Conservation (phyloP, 1,284 basidiomycete species). For the Sutorius eximius region DNA sequence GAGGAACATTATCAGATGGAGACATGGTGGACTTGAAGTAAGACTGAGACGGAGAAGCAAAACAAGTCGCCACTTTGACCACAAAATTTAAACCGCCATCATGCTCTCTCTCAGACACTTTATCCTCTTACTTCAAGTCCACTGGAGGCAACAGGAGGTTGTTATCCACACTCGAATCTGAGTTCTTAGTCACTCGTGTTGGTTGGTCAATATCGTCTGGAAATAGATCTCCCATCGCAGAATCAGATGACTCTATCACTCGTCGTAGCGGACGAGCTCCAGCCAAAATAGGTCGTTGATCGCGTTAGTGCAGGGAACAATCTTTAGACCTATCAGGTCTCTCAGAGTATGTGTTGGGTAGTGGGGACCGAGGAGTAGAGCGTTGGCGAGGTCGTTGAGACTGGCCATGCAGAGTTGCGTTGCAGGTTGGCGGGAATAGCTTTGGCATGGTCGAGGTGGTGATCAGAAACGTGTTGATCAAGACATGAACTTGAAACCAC, state of each 20-base stretch:
- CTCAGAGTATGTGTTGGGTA: too few relatives aligned
- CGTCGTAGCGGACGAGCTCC: slow-evolving; percentile 72
- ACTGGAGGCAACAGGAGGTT: too few relatives aligned
- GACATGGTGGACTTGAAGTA: slow-evolving; percentile 34
- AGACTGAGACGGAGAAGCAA: slow-evolving; percentile 12
- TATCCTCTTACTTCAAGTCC: slow-evolving; percentile 42
- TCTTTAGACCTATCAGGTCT: slow-evolving; percentile 36
- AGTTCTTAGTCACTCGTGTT: slow-evolving; percentile 88
- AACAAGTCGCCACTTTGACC: slow-evolving; percentile 17
- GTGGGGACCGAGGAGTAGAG: slow-evolving; percentile 28
- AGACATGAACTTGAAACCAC: too few relatives aligned
- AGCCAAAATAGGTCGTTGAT: slow-evolving; percentile 98
- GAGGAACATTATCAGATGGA: slow-evolving; percentile 18
- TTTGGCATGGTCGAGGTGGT: too few relatives aligned
- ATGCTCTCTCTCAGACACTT: slow-evolving; percentile 68
- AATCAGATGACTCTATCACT: slow-evolving; percentile 81
- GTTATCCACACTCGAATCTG: slow-evolving; percentile 66
- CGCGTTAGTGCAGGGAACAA: slow-evolving; percentile 89
- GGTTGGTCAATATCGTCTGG: slow-evolving; percentile 90
- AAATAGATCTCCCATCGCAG: slow-evolving; percentile 76
- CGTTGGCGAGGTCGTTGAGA: slow-evolving; percentile 43
- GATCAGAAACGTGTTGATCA: too few relatives aligned
- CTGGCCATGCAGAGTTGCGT: slow-evolving; percentile 46
- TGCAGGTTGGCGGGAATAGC: too few relatives aligned
- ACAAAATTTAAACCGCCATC: slow-evolving; percentile 31